Evolutionary conservation across 2,329 filamentous ascomycete genomes (phyloP).

Genomic region (Graphilbum sp.): DNA sequence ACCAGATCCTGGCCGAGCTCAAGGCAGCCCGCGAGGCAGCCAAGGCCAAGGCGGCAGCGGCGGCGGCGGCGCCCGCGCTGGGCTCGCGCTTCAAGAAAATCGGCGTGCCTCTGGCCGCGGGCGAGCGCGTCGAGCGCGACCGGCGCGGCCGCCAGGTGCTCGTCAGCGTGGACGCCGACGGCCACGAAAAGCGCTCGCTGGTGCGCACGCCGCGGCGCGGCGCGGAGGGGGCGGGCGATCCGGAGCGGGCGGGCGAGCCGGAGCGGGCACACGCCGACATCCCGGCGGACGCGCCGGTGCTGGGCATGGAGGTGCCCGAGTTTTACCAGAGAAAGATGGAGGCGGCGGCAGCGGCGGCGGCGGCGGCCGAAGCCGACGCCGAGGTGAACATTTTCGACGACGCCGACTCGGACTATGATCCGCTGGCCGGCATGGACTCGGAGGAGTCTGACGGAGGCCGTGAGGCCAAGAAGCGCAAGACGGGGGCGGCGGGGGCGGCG

Average conservation of each 20-base stretch:
- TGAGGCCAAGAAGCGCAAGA: neutral
- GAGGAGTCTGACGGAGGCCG: conserved; percentile 6
- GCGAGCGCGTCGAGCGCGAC: conserved; percentile 43
- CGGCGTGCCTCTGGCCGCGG: conserved; percentile 33
- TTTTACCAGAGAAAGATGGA: conserved; percentile 33
- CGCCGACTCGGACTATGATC: conserved; percentile 50
- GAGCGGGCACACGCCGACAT: too few relatives aligned
- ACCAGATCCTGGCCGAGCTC: conserved; percentile 51
- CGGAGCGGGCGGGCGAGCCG: conserved; percentile 21
- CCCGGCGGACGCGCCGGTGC: too few relatives aligned
- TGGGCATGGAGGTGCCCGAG: conserved; percentile 52
- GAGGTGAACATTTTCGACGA: conserved; percentile 51
- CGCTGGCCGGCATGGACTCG: conserved; percentile 32
- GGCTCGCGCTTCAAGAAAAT: conserved; percentile 50
- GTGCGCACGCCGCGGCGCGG: conserved; percentile 18
- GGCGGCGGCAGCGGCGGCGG: conserved; percentile 24
- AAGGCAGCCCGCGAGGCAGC: conserved; percentile 46
- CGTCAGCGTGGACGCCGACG: conserved; percentile 49
- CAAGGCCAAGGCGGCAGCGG: conserved; percentile 33
- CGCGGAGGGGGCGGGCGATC: conserved; percentile 21
- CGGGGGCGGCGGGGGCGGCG: conserved; percentile 1
- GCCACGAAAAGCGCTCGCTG: conserved; percentile 46
- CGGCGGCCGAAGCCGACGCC: conserved; percentile 33
- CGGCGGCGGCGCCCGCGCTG: conserved; percentile 28
- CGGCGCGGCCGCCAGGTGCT: conserved; percentile 45